Evolutionary conservation across 805 yeast genomes (phyloP), one percentile per base, ranked within the genome.

Genomic region (Scheffersomyces stipitis): DNA sequence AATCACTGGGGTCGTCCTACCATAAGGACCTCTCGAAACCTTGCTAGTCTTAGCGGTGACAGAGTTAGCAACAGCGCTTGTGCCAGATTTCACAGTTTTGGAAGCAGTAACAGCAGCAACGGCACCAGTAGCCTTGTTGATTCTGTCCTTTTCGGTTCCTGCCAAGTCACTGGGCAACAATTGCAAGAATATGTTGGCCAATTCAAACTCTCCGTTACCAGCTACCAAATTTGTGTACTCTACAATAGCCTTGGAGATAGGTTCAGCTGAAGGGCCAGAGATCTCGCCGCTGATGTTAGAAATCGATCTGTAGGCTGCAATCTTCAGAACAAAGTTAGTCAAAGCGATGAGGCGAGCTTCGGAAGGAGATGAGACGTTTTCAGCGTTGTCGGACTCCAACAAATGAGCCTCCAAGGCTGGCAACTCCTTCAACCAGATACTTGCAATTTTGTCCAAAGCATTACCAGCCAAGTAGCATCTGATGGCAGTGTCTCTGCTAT

Each of bases 311-410:
- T 81, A 89, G 17, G 86, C 83, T 26, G 88, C 77, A 43, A 90
- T 76, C 62, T 90, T 90, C 58, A 86, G 95, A 35, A 87, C 84
- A 55, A 89, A 83, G 52, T 79, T 83, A 36, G 83, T 82, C 57
- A 91, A 69, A 6, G 96, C 84, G 48, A 78, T 84, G 48, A 84
- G 80, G 52, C 88, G 88, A 15, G 96, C 96, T 46, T 84, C 93
- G 37, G 84, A 83, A 1, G 87, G 80, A 3, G 96, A 76, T 0
- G 64, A 36, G 28, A 75, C 58, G 26, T 68, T 59, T 7, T 65
- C 61, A 20, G 45, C 40, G 45, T 78, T 82, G 18, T 66, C 53
- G 1, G 67, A 54, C 32, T 72, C 63, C 52, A 84, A 66, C 37
- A 71, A 64, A 23, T 51, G 52, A 4, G 51, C 39, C 52, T 77